A percentile compares a stretch with the other conserved stretches of the same genome.
Evolutionary conservation across 768 basidiomycete genomes (phyloP).

Genomic region (Leucocoprinus sp.): DNA sequence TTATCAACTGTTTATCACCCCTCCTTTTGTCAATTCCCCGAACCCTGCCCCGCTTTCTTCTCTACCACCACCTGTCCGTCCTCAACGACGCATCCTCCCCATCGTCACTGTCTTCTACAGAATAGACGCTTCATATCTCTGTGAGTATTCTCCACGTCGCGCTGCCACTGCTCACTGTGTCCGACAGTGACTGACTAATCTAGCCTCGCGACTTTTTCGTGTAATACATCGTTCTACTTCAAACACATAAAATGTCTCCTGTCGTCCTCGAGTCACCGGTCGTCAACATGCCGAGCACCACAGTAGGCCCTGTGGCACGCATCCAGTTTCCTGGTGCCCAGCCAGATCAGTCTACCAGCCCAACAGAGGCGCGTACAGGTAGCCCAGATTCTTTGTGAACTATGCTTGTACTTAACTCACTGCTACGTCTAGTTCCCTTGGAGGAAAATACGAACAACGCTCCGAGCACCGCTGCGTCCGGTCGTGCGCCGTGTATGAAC

Average conservation of each 20-base stretch:
- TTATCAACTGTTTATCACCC: conserved; percentile 7
- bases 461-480: conserved; percentile 22
- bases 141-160: conserved; percentile 5
- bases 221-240: conserved; percentile 11
- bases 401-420: conserved; percentile 6
- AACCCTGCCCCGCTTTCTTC: conserved; percentile 12
- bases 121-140: conserved; percentile 2
- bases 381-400: conserved; percentile 1
- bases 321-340: conserved; percentile 29
- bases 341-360: conserved; percentile 16
- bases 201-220: conserved; percentile 14
- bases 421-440: conserved; percentile 13
- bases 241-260: conserved; percentile 37
- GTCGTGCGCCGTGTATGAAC: conserved; percentile 54
- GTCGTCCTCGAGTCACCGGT: conserved; percentile 49
- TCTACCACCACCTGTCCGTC: conserved; percentile 13
- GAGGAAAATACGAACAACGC: conserved; percentile 22
- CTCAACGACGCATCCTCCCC: conserved; percentile 7
- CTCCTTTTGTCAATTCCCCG: neutral
- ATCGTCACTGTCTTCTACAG: conserved; percentile 7
- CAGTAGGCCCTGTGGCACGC: conserved; percentile 35
- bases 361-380: conserved; percentile 22
- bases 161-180: neutral
- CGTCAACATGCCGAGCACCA: conserved; percentile 39
- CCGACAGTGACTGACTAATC: conserved; percentile 13